phyloP scores from a whole-genome alignment of 768 basidiomycete genomes.

The Leccinum subtestaceum region DNA sequence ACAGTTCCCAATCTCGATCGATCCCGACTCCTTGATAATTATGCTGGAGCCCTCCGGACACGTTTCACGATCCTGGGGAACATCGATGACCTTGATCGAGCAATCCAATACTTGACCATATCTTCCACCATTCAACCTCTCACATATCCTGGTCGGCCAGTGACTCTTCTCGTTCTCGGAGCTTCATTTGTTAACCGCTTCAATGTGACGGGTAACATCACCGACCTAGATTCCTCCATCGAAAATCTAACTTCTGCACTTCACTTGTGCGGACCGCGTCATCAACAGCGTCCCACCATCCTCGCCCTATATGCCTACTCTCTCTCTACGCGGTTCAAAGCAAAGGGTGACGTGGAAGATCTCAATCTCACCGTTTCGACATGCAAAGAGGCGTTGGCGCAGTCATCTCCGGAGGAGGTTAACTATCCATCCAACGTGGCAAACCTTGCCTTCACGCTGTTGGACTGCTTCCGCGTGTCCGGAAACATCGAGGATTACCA shows the following conservation, averaged over 20 bases:
- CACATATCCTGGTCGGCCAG: conserved; percentile 3
- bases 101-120: conserved; percentile 20
- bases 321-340: conserved; percentile 15
- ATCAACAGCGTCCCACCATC: conserved; percentile 3
- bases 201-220: conserved; percentile 2
- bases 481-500: conserved; percentile 17
- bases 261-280: conserved; percentile 7
- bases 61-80: conserved; percentile 16
- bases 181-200: conserved; percentile 8
- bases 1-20: conserved; percentile 12
- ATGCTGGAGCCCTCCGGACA: conserved; percentile 15
- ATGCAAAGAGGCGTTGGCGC: conserved; percentile 17
- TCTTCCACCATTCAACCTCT: conserved; percentile 17
- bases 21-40: conserved; percentile 20
- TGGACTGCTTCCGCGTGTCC: conserved; percentile 7
- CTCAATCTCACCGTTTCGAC: conserved; percentile 12
- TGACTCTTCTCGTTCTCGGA: conserved; percentile 17
- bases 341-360: conserved; percentile 15
- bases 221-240: conserved; percentile 19
- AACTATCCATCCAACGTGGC: conserved; percentile 2
- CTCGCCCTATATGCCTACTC: conserved; percentile 12
- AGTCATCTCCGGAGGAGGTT: background rate
- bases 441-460: conserved; percentile 4
- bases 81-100: conserved; percentile 20
- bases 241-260: conserved; percentile 14